Conservation (phyloP, 108 stramenopile species). For the Discostella stelligeroides region DNA sequence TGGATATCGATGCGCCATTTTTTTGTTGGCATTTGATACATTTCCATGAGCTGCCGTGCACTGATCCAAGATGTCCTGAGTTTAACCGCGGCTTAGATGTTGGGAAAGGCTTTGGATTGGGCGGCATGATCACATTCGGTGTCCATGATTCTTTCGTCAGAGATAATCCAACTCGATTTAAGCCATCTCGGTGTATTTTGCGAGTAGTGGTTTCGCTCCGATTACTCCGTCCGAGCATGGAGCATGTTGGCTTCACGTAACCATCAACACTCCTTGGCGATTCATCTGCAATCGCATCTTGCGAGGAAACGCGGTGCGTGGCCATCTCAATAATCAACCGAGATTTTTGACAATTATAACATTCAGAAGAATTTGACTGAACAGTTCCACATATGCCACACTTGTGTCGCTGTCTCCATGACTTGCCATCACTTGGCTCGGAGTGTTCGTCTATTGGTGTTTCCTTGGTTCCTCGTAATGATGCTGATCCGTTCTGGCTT, state of each 20-base stretch:
- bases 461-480: conserved; percentile 49
- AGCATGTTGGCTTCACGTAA: conserved; percentile 53
- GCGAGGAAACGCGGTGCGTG: conserved; percentile 32
- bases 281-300: conserved; percentile 16
- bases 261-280: conserved; percentile 21
- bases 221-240: conserved; percentile 65
- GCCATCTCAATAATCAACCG: conserved; percentile 72
- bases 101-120: conserved; percentile 47
- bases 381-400: conserved; percentile 70
- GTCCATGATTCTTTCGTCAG: conserved; percentile 68
- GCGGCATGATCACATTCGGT: conserved; percentile 70
- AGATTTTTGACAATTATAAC: conserved; percentile 66
- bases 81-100: conserved; percentile 17
- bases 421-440: conserved; percentile 1
- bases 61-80: conserved; percentile 4
- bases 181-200: conserved; percentile 47
- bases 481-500: conserved; percentile 21
- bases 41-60: conserved; percentile 3
- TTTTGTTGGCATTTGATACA: conserved; percentile 14
- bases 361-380: conserved; percentile 58
- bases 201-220: conserved; percentile 53
- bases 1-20: conserved; percentile 14
- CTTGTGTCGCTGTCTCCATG: conserved; percentile 42
- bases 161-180: conserved; percentile 21
- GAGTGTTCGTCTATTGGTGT: conserved; percentile 21